Evolutionary conservation across 108 stramenopile genomes (phyloP).

Genomic region (Licmophora abbreviata): DNA sequence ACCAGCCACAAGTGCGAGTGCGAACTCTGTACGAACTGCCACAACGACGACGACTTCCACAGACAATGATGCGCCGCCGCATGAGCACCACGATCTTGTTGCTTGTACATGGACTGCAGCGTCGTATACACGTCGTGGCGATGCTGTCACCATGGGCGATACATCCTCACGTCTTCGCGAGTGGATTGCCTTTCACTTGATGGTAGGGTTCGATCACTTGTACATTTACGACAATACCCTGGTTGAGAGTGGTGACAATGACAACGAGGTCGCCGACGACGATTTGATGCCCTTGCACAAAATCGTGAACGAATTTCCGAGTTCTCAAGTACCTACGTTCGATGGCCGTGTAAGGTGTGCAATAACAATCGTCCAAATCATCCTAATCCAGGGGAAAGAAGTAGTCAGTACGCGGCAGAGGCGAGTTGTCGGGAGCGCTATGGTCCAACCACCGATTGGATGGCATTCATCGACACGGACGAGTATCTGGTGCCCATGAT

Average conservation of each 20-base stretch:
- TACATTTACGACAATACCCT: conserved; percentile 77
- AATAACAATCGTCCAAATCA: conserved; percentile 67
- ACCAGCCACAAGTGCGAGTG: conserved; percentile 4
- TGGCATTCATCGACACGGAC: conserved; percentile 70
- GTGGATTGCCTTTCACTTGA: conserved; percentile 78
- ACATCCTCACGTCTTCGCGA: conserved; percentile 46
- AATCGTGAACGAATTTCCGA: conserved; percentile 32
- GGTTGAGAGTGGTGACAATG: conserved; percentile 17
- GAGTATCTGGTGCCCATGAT: conserved; percentile 66
- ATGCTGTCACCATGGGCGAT: conserved; percentile 25
- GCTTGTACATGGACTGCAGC: conserved; percentile 71
- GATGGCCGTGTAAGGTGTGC: conserved; percentile 63
- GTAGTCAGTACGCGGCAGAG: conserved; percentile 77
- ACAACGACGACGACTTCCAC: conserved; percentile 19
- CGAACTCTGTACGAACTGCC: neutral
- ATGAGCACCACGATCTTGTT: conserved; percentile 41
- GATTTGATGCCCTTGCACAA: conserved; percentile 10
- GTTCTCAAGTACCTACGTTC: conserved; percentile 38
- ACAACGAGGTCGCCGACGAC: too few relatives aligned
- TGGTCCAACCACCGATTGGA: conserved; percentile 63
- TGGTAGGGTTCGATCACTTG: conserved; percentile 81
- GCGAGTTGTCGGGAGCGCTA: conserved; percentile 61
- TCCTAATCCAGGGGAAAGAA: conserved; percentile 64
- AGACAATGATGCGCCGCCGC: conserved; percentile 4
- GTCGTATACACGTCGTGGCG: conserved; percentile 48